phyloP scores from a whole-genome alignment of 2,329 filamentous ascomycete genomes.

The Arthrobotrys musiformis region DNA sequence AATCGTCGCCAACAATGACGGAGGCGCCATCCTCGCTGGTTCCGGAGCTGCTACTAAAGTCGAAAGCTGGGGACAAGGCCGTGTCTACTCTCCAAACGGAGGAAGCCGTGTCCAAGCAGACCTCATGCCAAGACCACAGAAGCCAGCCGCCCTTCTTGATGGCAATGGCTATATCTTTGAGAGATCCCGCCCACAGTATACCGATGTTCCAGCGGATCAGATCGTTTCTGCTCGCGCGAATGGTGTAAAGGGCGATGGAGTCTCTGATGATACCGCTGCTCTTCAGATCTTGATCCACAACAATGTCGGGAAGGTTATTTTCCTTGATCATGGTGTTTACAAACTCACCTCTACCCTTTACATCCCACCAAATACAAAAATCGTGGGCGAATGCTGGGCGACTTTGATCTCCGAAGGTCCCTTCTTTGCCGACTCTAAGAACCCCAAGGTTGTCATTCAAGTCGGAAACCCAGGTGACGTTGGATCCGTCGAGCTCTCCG shows the following conservation, averaged over 20 bases:
- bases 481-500: constrained; percentile 76
- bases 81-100: constrained; percentile 70
- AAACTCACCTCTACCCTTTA: constrained; percentile 71
- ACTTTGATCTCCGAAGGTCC: constrained; percentile 70
- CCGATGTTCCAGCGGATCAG: constrained; percentile 71
- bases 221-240: constrained; percentile 85
- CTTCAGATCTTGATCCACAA: constrained; percentile 76
- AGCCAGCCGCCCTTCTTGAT: constrained; percentile 75
- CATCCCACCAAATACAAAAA: constrained; percentile 63
- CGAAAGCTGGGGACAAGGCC: constrained; percentile 60
- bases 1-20: constrained; percentile 89
- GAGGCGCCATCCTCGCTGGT: constrained; percentile 62
- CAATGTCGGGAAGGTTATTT: constrained; percentile 73
- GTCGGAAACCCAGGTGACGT: constrained; percentile 73
- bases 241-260: constrained; percentile 88
- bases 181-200: constrained; percentile 89
- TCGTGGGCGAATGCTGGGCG: constrained; percentile 71
- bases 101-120: constrained; percentile 71
- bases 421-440: constrained; percentile 69
- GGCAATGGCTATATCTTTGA: constrained; percentile 77
- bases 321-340: constrained; percentile 80
- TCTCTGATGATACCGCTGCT: constrained; percentile 84
- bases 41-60: constrained; percentile 36
- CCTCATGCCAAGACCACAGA: constrained; percentile 68
- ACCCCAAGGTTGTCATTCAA: constrained; percentile 73